Percentiles rank a stretch among this genome's conserved stretches.
phyloP scores from a whole-genome alignment of 2,329 filamentous ascomycete species.

The Microsporum canis region DNA sequence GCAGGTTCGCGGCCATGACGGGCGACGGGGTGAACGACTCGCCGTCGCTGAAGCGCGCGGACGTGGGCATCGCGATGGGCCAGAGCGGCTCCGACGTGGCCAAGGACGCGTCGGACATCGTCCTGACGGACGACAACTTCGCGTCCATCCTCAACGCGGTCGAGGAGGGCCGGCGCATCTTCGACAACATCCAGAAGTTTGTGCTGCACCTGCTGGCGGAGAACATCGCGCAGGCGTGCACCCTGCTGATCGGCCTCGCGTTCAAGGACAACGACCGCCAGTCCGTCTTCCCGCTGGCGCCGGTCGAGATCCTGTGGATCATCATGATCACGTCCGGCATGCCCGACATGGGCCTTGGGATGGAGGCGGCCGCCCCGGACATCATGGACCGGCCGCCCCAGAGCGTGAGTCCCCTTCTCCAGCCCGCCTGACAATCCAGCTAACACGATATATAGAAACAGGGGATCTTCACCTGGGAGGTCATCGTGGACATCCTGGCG shows the following conservation, averaged over 20 bases:
- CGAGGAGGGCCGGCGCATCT: conserved; percentile 73
- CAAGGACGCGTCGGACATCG: conserved; percentile 53
- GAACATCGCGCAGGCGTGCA: conserved; percentile 74
- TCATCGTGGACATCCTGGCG: conserved; percentile 67
- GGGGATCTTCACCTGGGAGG: conserved; percentile 67
- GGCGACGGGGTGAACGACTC: conserved; percentile 84
- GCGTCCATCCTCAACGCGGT: conserved; percentile 75
- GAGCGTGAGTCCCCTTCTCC: conserved; percentile 26
- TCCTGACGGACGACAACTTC: conserved; percentile 39
- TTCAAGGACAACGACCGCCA: conserved; percentile 62
- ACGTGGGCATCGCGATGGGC: conserved; percentile 85
- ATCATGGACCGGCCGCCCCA: conserved; percentile 74
- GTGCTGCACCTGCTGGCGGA: conserved; percentile 67
- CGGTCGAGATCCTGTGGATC: conserved; percentile 84
- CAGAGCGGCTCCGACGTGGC: conserved; percentile 70
- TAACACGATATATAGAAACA: conserved; percentile 29
- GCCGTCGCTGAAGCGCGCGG: conserved; percentile 66
- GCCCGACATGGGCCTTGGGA: conserved; percentile 77
- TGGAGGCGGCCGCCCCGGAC: conserved; percentile 62
- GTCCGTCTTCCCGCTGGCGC: conserved; percentile 76
- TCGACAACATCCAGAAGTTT: conserved; percentile 84
- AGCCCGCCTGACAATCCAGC: background rate
- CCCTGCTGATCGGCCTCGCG: conserved; percentile 66
- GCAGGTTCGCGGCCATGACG: conserved; percentile 73
- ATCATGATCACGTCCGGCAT: conserved; percentile 86